Evolutionary conservation across 2,329 filamentous ascomycete species (phyloP).

Genomic region (Claviceps sp.): DNA sequence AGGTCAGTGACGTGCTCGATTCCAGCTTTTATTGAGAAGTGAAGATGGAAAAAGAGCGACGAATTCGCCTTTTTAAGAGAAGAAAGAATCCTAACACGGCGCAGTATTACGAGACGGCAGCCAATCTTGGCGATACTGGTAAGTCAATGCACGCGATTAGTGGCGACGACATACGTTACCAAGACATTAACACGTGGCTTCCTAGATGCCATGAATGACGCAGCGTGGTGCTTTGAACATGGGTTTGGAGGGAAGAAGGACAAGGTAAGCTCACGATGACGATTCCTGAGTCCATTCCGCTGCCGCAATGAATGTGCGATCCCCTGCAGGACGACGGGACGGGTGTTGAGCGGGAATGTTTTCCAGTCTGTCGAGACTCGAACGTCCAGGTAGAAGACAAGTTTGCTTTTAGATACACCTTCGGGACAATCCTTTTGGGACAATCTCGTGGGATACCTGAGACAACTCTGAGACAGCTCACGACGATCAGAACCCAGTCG

Average conservation of each 20-base stretch:
- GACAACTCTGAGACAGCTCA: no score
- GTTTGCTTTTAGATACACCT: no score
- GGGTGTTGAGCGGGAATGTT: no score
- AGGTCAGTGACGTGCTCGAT: slow-evolving; percentile 33
- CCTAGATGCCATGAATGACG: slow-evolving; percentile 90
- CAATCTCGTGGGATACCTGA: no score
- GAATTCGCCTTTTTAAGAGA: no score
- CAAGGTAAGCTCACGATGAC: slow-evolving; percentile 55
- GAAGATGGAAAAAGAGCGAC: slow-evolving; percentile 9
- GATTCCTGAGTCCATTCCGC: no score
- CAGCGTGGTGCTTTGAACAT: slow-evolving; percentile 88
- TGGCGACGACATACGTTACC: neutral
- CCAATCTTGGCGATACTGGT: slow-evolving; percentile 84
- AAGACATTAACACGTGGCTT: neutral
- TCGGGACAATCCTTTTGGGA: no score
- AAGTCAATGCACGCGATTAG: slow-evolving; percentile 17
- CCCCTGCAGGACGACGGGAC: no score
- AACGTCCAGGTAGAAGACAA: no score
- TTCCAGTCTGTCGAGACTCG: no score
- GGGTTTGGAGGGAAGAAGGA: slow-evolving; percentile 98
- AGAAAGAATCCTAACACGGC: slow-evolving; percentile 11
- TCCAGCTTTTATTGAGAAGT: neutral
- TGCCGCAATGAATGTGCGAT: no score
- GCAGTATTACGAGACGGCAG: slow-evolving; percentile 94
- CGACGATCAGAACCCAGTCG: no score